phyloP scores from a whole-genome alignment of 1,284 basidiomycete species.

The Ustilago trichophora region DNA sequence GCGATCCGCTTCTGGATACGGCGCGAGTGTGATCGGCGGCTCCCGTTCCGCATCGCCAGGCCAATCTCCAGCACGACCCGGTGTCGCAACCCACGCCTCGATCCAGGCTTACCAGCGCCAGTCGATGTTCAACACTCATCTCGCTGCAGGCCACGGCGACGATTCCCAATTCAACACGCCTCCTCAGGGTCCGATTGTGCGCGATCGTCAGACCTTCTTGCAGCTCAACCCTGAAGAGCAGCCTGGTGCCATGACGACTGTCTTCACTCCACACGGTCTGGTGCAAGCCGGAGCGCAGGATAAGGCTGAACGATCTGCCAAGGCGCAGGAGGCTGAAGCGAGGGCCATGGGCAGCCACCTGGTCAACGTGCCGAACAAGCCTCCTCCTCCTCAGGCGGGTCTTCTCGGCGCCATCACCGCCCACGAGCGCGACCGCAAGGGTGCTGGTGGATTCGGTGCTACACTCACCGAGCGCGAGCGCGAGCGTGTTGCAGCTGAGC shows the following conservation, averaged over 20 bases:
- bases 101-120: constrained; percentile 45
- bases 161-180: constrained; percentile 50
- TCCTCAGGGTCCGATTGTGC: constrained; percentile 27
- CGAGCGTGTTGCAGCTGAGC: constrained; percentile 72
- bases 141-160: constrained; percentile 49
- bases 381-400: constrained; percentile 92
- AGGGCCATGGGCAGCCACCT: constrained; percentile 87
- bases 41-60: constrained; percentile 35
- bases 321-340: constrained; percentile 89
- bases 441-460: constrained; percentile 92
- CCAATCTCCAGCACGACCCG: constrained; percentile 22
- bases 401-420: constrained; percentile 93
- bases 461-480: constrained; percentile 92
- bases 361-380: constrained; percentile 91
- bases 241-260: constrained; percentile 60
- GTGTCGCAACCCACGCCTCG: constrained; percentile 29
- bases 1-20: constrained; percentile 28
- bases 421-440: constrained; percentile 91
- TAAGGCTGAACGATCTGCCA: constrained; percentile 92
- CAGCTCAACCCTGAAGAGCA: constrained; percentile 59
- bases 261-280: constrained; percentile 91
- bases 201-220: constrained; percentile 59
- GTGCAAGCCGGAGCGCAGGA: constrained; percentile 94
- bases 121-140: constrained; percentile 55
- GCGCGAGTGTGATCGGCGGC: constrained; percentile 13